phyloP scores from a whole-genome alignment of 2,329 filamentous ascomycete genomes.

The Aspergillus sp. region DNA sequence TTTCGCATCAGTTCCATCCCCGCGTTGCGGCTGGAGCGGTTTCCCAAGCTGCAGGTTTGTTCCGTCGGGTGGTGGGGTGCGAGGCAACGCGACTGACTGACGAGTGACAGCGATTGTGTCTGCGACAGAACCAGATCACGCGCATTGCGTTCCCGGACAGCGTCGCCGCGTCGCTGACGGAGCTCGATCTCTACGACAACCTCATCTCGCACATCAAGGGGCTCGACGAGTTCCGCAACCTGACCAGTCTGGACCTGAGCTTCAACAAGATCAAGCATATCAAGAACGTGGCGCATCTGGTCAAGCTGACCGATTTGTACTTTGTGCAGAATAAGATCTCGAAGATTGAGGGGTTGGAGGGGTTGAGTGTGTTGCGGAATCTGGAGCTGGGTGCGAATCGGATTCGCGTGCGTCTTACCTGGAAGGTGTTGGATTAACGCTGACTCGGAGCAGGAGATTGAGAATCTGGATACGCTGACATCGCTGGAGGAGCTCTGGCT shows the following conservation, averaged over 20 bases:
- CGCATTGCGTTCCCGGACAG: constrained; percentile 71
- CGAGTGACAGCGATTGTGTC: constrained; percentile 64
- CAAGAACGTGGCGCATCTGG: constrained; percentile 78
- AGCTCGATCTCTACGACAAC: constrained; percentile 97
- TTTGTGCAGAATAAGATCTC: constrained; percentile 94
- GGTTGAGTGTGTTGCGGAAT: constrained; percentile 71
- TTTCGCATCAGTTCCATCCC: constrained; percentile 76
- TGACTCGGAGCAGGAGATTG: constrained; percentile 59
- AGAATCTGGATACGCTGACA: constrained; percentile 76
- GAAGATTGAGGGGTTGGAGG: constrained; percentile 79
- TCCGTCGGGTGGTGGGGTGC: not conserved
- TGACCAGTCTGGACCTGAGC: constrained; percentile 82
- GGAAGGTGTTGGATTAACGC: not conserved
- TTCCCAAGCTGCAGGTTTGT: constrained; percentile 65
- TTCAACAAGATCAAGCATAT: constrained; percentile 99
- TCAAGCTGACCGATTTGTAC: constrained; percentile 76
- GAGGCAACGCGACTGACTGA: not conserved
- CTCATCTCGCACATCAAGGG: constrained; percentile 83
- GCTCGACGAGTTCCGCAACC: constrained; percentile 71
- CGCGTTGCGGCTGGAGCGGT: constrained; percentile 77
- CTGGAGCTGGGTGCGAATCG: constrained; percentile 90
- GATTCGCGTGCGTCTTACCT: constrained; percentile 58
- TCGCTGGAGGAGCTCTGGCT: constrained; percentile 87
- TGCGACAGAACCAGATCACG: constrained; percentile 88
- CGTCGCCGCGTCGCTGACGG: constrained; percentile 67